Conservation (phyloP, 257 asterid species). For the Cordia subcordata region DNA sequence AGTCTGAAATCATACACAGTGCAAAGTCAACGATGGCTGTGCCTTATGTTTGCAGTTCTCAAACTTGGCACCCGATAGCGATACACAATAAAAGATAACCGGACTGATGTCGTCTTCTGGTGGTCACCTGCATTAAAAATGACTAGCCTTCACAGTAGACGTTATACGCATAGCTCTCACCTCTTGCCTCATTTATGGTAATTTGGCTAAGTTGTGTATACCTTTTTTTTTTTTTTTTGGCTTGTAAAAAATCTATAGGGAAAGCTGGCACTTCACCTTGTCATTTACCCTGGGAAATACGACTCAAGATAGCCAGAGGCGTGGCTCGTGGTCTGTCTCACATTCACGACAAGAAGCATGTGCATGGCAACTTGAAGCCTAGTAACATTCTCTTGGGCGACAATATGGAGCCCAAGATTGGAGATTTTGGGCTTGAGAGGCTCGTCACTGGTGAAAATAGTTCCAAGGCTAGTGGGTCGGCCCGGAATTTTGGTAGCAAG, state of each 20-base stretch:
- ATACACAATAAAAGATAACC: not conserved
- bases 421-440: slow-evolving; percentile 89
- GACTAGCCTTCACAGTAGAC: slow-evolving; percentile 12
- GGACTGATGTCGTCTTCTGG: slow-evolving; percentile 9
- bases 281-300: slow-evolving; percentile 71
- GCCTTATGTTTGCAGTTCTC: slow-evolving; percentile 16
- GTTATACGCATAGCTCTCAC: not conserved
- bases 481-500: slow-evolving; percentile 79
- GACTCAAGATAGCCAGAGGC: slow-evolving; percentile 85
- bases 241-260: slow-evolving; percentile 35
- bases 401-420: slow-evolving; percentile 90
- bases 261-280: slow-evolving; percentile 83
- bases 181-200: not conserved
- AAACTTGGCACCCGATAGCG: slow-evolving; percentile 18
- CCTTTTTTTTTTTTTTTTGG: slow-evolving; percentile 5
- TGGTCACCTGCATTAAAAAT: slow-evolving; percentile 38
- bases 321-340: slow-evolving; percentile 86
- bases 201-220: slow-evolving; percentile 21
- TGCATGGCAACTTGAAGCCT: slow-evolving; percentile 91
- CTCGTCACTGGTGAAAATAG: slow-evolving; percentile 59
- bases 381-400: slow-evolving; percentile 61
- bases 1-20: slow-evolving; percentile 14
- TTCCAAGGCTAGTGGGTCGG: slow-evolving; percentile 64
- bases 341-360: slow-evolving; percentile 84
- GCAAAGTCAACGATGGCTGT: slow-evolving; percentile 53